Base-by-base conservation (phyloP, 768 basidiomycete species). In the Flagelloscypha sp. region DNA sequence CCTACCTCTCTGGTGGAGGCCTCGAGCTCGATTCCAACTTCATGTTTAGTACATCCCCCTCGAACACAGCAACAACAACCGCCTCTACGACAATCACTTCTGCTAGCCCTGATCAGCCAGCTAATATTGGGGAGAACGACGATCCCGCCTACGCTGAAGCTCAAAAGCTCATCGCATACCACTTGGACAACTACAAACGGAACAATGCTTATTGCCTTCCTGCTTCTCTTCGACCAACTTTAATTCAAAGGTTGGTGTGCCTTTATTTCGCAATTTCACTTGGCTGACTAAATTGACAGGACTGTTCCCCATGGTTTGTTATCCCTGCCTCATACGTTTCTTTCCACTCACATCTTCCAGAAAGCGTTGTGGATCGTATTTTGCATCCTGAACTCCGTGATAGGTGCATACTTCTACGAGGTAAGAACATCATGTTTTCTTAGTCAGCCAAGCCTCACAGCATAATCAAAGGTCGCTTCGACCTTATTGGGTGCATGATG, bases 371-470 rank as follows among this genome's bases (percentile, higher is more conserved):
- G 48, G 92, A 95, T 55, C 76, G 79, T 29, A 79, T 95, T 30
- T 70, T 88, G 40, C 86, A 92, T 58, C 85, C 93, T 30, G 84
- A 89, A 48, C 63, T 97, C 37, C 74, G 93, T 23, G 92, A 95
- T 48, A 74, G 88, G 22, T 83, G 94, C 70, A 95, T 97, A 47
- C 65, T 94, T 12, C 61, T 89, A 22, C 72, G 88, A 65, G 84
- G 90, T 82, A 53, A 34, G 66, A 55, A 12, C 10, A 32, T 19
- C n/a, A 31, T 9, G 28, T 40, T 22, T 29, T 24, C 12, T 46
- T 30, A 27, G n/a, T 12, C 17, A 32, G 23, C n/a, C 15, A 27
- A 30, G 32, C 25, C 33, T 40, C 15, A 31, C 20, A 27, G 25
- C 6, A 24, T 40, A 40, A 30, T 30, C 13, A 13, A 43, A 89